These are phyloP conservation scores for Zymoseptoria tritici DNA, from an alignment of 2,329 filamentous ascomycete genomes.

Conservation along the genomic window DNA sequence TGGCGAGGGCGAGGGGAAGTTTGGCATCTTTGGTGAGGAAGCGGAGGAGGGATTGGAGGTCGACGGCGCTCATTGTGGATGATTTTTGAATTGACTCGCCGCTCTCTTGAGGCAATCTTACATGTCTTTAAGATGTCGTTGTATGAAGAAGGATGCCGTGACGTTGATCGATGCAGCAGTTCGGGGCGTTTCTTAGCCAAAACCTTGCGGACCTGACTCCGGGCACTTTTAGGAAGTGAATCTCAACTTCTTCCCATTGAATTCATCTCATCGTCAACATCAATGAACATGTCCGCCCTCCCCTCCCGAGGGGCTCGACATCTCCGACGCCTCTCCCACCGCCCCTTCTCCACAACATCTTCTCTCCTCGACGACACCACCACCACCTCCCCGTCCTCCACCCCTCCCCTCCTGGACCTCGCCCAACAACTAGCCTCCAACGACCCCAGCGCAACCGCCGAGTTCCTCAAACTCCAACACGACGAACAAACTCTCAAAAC, in stretches of 20 bases:
- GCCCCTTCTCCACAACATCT: not conserved
- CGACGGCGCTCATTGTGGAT: constrained; percentile 14
- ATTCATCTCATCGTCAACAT: not conserved
- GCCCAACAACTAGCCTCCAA: not conserved
- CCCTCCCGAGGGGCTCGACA: not conserved
- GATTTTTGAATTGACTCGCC: not conserved
- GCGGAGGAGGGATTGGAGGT: constrained; percentile 40
- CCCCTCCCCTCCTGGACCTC: not conserved
- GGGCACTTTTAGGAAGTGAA: not conserved
- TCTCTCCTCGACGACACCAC: not conserved
- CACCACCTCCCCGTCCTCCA: not conserved
- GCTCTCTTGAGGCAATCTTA: not conserved
- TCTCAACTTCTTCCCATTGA: not conserved
- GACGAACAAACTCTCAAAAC: not conserved
- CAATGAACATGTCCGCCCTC: not conserved
- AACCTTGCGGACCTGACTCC: not conserved
- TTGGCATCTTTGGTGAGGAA: constrained; percentile 54
- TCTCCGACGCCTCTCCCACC: not conserved
- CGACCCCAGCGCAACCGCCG: not conserved
- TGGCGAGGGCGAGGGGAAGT: constrained; percentile 47
- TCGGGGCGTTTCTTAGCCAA: not conserved
- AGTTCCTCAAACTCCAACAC: not conserved
- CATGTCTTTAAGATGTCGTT: not conserved
- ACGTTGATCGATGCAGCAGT: not conserved
- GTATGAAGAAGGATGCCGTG: not conserved